Conservation (phyloP, 1,284 basidiomycete genomes). For the Ustilago esculenta region DNA sequence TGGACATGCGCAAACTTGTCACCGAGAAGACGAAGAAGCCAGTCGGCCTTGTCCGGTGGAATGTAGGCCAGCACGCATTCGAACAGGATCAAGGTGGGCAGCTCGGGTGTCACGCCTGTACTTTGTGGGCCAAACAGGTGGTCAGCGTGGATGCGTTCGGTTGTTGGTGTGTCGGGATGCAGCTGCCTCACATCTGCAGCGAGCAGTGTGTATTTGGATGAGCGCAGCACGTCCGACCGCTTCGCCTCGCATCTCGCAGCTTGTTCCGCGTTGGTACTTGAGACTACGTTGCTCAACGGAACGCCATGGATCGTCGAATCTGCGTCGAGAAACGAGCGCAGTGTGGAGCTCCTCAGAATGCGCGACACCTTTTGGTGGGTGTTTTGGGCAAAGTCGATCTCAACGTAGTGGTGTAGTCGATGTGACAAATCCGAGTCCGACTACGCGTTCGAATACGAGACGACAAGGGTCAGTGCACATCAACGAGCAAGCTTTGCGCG, state of each 20-base stretch:
- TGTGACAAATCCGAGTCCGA: slow-evolving; percentile 66
- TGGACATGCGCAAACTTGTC: slow-evolving; percentile 10
- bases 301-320: slow-evolving; percentile 12
- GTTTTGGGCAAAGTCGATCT: slow-evolving; percentile 88
- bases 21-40: slow-evolving; percentile 37
- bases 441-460: too few relatives aligned
- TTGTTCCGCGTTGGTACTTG: background rate
- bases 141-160: slow-evolving; percentile 10
- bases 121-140: slow-evolving; percentile 15
- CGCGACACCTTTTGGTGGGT: slow-evolving; percentile 83
- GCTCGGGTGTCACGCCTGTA: slow-evolving; percentile 14
- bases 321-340: slow-evolving; percentile 64
- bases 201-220: slow-evolving; percentile 31
- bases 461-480: too few relatives aligned
- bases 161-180: slow-evolving; percentile 10
- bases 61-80: slow-evolving; percentile 66
- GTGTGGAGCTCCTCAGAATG: slow-evolving; percentile 76
- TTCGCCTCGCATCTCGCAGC: background rate
- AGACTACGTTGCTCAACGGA: background rate
- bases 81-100: slow-evolving; percentile 61
- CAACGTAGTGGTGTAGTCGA: slow-evolving; percentile 75
- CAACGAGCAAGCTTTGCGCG: too few relatives aligned
- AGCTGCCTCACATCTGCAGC: slow-evolving; percentile 32
- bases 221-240: slow-evolving; percentile 9
- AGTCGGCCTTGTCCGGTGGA: slow-evolving; percentile 32